Conservation (phyloP, 1,284 basidiomycete genomes). For the Sanghuangporus baumii region DNA sequence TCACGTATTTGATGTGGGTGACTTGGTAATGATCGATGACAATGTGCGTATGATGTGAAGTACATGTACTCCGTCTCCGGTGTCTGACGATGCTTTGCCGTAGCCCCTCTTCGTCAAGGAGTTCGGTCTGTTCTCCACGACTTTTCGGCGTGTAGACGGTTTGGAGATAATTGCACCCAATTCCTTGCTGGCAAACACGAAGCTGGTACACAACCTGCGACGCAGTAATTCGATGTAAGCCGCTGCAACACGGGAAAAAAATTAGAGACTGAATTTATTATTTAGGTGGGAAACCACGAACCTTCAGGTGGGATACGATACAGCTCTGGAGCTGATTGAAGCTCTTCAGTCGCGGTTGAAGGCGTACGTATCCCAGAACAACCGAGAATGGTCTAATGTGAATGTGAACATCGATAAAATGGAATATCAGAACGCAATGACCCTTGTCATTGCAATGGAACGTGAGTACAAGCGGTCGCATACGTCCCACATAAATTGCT, state of each 20-base stretch:
- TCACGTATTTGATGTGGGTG: slow-evolving; percentile 75
- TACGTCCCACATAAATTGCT: background rate
- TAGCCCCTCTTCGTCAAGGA: slow-evolving; percentile 61
- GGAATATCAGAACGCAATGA: slow-evolving; percentile 69
- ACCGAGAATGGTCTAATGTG: slow-evolving; percentile 66
- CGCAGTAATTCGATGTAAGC: slow-evolving; percentile 68
- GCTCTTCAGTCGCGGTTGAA: slow-evolving; percentile 55
- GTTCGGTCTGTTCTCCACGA: slow-evolving; percentile 79
- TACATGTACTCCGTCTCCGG: background rate
- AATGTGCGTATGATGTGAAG: slow-evolving; percentile 34
- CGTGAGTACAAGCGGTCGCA: slow-evolving; percentile 40
- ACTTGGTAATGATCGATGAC: slow-evolving; percentile 75
- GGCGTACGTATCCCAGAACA: slow-evolving; percentile 60
- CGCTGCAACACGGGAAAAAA: background rate
- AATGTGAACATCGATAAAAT: slow-evolving; percentile 67
- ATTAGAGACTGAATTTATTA: background rate
- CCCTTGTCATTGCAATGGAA: slow-evolving; percentile 68
- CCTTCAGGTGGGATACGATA: slow-evolving; percentile 58
- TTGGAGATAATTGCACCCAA: slow-evolving; percentile 81
- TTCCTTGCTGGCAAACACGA: slow-evolving; percentile 64
- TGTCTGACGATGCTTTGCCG: slow-evolving; percentile 12
- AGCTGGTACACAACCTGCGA: slow-evolving; percentile 76
- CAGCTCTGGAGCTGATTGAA: slow-evolving; percentile 64
- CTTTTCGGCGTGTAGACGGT: slow-evolving; percentile 74
- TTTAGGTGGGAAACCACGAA: slow-evolving; percentile 74